These are phyloP conservation scores for Colletotrichum costaricense DNA, from an alignment of 2,329 filamentous ascomycete genomes.

Conservation along the genomic window DNA sequence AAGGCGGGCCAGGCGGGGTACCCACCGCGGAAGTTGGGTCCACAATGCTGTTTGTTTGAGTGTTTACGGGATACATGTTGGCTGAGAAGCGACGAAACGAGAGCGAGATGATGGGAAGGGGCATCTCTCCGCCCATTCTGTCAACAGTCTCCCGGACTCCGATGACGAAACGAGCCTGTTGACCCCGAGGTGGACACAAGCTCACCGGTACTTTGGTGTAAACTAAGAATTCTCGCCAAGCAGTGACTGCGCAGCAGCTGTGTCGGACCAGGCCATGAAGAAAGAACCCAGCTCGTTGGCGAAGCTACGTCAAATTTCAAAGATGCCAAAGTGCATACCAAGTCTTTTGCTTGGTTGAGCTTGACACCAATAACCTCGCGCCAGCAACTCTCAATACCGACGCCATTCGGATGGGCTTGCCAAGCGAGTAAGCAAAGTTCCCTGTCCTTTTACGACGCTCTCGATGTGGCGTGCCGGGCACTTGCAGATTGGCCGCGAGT, in stretches of 20 bases:
- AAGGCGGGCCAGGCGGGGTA: neutral
- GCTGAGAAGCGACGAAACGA: neutral
- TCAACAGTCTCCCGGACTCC: neutral
- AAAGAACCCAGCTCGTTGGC: neutral
- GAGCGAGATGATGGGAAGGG: neutral
- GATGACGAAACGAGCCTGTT: neutral
- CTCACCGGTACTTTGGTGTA: neutral
- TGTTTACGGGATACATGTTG: too few relatives aligned
- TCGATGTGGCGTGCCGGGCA: neutral
- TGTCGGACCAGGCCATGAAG: neutral
- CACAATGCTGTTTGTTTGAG: neutral
- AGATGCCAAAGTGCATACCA: too few relatives aligned
- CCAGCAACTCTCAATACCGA: neutral
- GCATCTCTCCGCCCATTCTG: neutral
- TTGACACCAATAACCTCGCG: neutral
- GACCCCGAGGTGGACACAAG: neutral
- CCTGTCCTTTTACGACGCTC: neutral
- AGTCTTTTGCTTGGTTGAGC: neutral
- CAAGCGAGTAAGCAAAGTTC: neutral
- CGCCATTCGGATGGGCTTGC: neutral
- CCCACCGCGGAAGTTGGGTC: constrained; percentile 5
- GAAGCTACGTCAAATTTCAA: neutral
- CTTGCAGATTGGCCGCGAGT: neutral
- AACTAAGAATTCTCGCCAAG: neutral
- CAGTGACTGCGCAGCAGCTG: neutral